These are phyloP conservation scores for Volvariella volvacea DNA, from an alignment of 1,284 basidiomycete species.

Conservation along the genomic window DNA sequence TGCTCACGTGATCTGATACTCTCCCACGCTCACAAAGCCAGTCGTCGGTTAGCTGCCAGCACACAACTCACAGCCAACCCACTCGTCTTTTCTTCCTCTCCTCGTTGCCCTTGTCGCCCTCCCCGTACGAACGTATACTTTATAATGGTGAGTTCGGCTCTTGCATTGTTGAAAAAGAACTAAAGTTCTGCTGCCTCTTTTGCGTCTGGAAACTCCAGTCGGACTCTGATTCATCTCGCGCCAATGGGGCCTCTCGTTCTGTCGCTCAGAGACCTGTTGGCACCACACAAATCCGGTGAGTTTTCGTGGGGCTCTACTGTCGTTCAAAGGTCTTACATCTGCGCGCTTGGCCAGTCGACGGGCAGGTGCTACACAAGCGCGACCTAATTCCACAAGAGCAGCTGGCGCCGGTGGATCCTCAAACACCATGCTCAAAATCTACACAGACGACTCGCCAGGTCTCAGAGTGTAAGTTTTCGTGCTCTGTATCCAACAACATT, in stretches of 20 bases:
- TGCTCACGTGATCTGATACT: not conserved
- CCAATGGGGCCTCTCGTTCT: constrained; percentile 30
- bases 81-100: constrained; percentile 1
- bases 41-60: constrained; percentile 2
- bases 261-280: constrained; percentile 71
- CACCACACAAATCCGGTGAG: constrained; percentile 66
- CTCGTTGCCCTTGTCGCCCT: not conserved
- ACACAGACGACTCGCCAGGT: constrained; percentile 96
- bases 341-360: constrained; percentile 55
- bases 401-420: constrained; percentile 95
- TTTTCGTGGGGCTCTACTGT: constrained; percentile 9
- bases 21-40: not conserved
- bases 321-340: constrained; percentile 2
- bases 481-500: too few relatives aligned
- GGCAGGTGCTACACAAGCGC: constrained; percentile 64
- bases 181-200: not conserved
- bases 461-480: constrained; percentile 80
- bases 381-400: constrained; percentile 85
- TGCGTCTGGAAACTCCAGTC: constrained; percentile 31
- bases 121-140: not conserved
- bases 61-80: constrained; percentile 2
- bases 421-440: constrained; percentile 97
- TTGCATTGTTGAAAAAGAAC: not conserved
- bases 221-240: constrained; percentile 56
- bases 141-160: constrained; percentile 22